Evolutionary conservation across 2,329 filamentous ascomycete species (phyloP), one percentile per base, ranked within the genome.

Genomic region (Alternaria triticina): DNA sequence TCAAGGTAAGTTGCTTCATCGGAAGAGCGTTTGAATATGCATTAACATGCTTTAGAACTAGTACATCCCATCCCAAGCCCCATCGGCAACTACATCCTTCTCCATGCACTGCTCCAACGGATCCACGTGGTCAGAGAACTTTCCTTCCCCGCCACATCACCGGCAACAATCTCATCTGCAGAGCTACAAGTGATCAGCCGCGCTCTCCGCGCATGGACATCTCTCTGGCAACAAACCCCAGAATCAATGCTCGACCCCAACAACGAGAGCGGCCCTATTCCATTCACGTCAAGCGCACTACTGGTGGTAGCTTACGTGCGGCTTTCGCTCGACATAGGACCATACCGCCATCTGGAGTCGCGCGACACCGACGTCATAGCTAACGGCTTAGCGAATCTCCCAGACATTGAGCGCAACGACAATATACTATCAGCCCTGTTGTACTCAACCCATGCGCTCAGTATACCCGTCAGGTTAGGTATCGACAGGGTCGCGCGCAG

Each of bases 401-500:
- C 83, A 0, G 70, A 73, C 0, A 82, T 87, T 0, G 81, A 83
- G 44, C 80, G 85, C 0, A 84, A 84, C 22, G 82, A 86, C 45
- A 82, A 84, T 1, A 74, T 85, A 4, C 80, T 84, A 4, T 80
- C 82, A 0, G 86, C 86, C 0, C 77, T 87, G 1, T 76, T 88
- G 0, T 86, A 88, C 64, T 82, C 85, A 1, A 83, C 84, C 0
- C 86, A 88, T 49, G 84, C 85, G 8, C 77, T 88, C 0, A 87
- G 85, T 51, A 86, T 87, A 0, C 86, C 86, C 0, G 86, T 88
- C 6, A 78, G 86, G 22, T 70, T 88, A 0, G 86, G 86, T 0
- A 83, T 88, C 15, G 84, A 86, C 55, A 82, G 84, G 13, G 86
- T 88, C 0, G 85, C 85, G 0, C 78, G 84, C 15, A 88, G 84